phyloP scores from a whole-genome alignment of 257 asterid genomes.

The Phtheirospermum japonicum region DNA sequence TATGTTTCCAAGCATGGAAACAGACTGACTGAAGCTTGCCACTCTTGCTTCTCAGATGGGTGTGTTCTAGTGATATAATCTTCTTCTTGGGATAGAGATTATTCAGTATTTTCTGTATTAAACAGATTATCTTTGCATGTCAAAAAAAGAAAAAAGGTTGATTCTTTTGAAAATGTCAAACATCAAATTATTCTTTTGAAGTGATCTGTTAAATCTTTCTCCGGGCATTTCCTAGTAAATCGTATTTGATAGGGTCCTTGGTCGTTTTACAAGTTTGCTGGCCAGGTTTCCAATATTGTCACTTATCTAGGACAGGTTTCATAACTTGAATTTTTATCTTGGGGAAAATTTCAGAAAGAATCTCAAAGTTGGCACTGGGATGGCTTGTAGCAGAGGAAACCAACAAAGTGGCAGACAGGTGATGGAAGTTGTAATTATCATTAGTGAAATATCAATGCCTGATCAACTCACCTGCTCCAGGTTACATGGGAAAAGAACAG shows the following conservation, averaged over 20 bases:
- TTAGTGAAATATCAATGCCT: slow-evolving; percentile 47
- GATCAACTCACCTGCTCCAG: slow-evolving; percentile 51
- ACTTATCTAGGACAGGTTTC: slow-evolving; percentile 11
- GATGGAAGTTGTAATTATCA: slow-evolving; percentile 72
- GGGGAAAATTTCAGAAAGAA: slow-evolving; percentile 45
- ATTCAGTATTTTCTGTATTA: neutral
- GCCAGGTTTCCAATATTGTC: neutral
- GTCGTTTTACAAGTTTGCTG: slow-evolving; percentile 17
- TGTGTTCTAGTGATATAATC: slow-evolving; percentile 30
- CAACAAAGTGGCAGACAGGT: slow-evolving; percentile 40
- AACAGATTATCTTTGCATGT: neutral
- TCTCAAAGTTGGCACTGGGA: slow-evolving; percentile 76
- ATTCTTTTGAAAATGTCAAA: neutral
- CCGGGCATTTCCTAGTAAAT: neutral
- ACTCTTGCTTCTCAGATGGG: slow-evolving; percentile 59
- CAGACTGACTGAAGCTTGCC: slow-evolving; percentile 47
- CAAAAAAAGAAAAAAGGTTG: no score
- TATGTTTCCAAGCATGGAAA: slow-evolving; percentile 66
- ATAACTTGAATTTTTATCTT: slow-evolving; percentile 22
- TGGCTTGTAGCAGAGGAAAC: slow-evolving; percentile 47
- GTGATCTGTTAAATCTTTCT: slow-evolving; percentile 1
- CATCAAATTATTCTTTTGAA: slow-evolving; percentile 8
- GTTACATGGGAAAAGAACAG: slow-evolving; percentile 52
- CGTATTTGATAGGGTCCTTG: neutral
- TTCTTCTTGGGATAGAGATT: no score